Base-by-base conservation (phyloP, 306 rosid species). In the Calophaca sinica region DNA sequence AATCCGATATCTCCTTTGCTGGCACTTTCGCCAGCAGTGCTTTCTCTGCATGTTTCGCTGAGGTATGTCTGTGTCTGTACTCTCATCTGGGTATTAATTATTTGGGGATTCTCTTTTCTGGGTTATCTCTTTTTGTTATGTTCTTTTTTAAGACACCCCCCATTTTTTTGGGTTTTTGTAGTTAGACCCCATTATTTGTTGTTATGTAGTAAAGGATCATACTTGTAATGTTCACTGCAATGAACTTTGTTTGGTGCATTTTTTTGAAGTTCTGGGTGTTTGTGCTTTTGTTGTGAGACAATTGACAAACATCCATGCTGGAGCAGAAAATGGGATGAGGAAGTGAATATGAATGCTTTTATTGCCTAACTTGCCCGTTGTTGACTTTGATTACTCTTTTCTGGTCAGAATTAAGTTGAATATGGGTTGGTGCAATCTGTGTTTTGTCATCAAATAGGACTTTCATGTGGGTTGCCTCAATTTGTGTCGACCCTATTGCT, bases 11-110 rank as follows among this genome's bases (percentile, higher is more conserved):
- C 74, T 91, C 97, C 4, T 84, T 91, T 33, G 94, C 88, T 28
- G 91, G 91, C 69, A 84, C 73, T 31, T 91, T 83, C 62, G 89
- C 87, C 54, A 77, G 89, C 69, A 87, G 97, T 68, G 94, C 94
- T 74, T 91, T 91, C 71, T 84, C 97, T 35, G 94, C 97, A 59
- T 87, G 89, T 73, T 75, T 86, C 42, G 97, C 97, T 0, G 97
- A 91, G 26, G 26, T 20, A 20, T 20, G 26, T 1, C 1, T 20
- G 26, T 20, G 26, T 0, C 26, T 20, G 0, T 20, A 20, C 26
- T 20, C 26, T 20, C 26, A 20, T 20, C 26, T 20, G 26, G 94
- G 97, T 91, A 41, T 64, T 29, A 59, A 5, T 62, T 54, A 49
- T 26, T 3, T 33, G 41, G 5, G n/a, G 49, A 13, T 62, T 62